A percentile compares a stretch with the other conserved stretches of the same genome.
Conservation (phyloP, 2,329 filamentous ascomycete species). For the Colletotrichum sp. region DNA sequence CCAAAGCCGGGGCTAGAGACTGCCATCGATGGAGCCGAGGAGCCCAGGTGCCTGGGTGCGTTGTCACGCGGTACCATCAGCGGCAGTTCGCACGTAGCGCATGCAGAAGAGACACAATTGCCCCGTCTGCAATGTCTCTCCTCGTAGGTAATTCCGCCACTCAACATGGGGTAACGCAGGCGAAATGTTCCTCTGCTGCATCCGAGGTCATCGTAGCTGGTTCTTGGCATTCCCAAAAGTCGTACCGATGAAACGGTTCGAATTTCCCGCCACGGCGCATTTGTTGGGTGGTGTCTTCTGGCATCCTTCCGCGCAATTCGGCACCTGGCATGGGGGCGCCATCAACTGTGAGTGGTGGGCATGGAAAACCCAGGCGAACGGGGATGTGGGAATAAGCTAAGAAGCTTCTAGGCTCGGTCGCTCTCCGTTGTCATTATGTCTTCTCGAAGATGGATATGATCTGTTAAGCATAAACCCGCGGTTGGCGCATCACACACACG, state of each 20-base stretch:
- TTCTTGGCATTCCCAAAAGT: neutral
- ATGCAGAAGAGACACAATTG: neutral
- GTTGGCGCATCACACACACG: neutral
- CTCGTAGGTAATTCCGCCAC: slow-evolving; percentile 4
- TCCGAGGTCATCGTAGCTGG: neutral
- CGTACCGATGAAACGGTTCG: slow-evolving; percentile 10
- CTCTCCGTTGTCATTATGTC: neutral
- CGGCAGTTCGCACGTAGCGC: neutral
- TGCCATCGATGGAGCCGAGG: neutral
- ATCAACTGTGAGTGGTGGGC: neutral
- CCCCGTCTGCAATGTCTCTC: neutral
- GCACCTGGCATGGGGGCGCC: neutral
- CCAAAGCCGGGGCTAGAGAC: neutral
- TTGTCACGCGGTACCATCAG: neutral
- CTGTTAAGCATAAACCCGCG: slow-evolving; percentile 16
- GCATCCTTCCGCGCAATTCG: neutral
- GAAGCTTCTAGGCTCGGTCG: slow-evolving; percentile 11
- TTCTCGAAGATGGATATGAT: slow-evolving; percentile 3
- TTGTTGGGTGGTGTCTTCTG: neutral
- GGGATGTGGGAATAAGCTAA: neutral
- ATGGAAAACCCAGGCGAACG: neutral
- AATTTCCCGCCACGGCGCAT: slow-evolving; percentile 1
- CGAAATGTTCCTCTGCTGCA: neutral
- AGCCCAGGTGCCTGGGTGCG: neutral
- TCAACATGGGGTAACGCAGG: neutral